These are phyloP conservation scores for Rhizophagus clarus DNA, from an alignment of 192 early-diverging fungal species.

Conservation along the genomic window DNA sequence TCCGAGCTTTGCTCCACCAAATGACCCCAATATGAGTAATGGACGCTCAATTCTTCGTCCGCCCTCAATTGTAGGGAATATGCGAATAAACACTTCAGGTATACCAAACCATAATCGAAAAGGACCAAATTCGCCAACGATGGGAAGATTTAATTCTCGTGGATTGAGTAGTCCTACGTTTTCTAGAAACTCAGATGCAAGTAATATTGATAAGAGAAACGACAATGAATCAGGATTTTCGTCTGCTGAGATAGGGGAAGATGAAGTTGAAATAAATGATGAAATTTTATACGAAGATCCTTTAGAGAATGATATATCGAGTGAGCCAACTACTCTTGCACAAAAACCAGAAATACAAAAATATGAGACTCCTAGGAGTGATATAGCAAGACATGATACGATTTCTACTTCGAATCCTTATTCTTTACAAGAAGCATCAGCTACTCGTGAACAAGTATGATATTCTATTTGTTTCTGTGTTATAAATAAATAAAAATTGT, in stretches of 20 bases:
- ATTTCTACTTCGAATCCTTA: slow-evolving; percentile 26
- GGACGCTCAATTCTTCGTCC: slow-evolving; percentile 14
- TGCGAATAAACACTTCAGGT: slow-evolving; percentile 4
- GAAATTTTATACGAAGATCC: background rate
- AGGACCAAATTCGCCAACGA: slow-evolving; percentile 30
- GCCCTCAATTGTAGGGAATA: slow-evolving; percentile 8
- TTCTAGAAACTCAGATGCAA: slow-evolving; percentile 8
- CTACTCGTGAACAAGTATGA: slow-evolving; percentile 26
- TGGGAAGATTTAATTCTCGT: background rate
- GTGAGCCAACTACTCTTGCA: background rate
- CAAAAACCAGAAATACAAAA: background rate
- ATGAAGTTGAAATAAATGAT: background rate
- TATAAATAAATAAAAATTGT: background rate
- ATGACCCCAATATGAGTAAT: slow-evolving; percentile 33
- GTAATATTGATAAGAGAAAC: slow-evolving; percentile 7
- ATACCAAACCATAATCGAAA: background rate
- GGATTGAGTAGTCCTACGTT: slow-evolving; percentile 27
- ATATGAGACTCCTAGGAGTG: background rate
- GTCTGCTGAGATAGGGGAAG: background rate
- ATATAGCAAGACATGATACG: slow-evolving; percentile 24
- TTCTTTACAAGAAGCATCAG: slow-evolving; percentile 27
- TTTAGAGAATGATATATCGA: background rate
- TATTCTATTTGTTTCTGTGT: background rate
- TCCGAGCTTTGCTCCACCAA: slow-evolving; percentile 37
- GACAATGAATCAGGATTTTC: background rate